Conservation (phyloP, 225 moss, liverwort and hornwort genomes). For the Pleurozium schreberi region DNA sequence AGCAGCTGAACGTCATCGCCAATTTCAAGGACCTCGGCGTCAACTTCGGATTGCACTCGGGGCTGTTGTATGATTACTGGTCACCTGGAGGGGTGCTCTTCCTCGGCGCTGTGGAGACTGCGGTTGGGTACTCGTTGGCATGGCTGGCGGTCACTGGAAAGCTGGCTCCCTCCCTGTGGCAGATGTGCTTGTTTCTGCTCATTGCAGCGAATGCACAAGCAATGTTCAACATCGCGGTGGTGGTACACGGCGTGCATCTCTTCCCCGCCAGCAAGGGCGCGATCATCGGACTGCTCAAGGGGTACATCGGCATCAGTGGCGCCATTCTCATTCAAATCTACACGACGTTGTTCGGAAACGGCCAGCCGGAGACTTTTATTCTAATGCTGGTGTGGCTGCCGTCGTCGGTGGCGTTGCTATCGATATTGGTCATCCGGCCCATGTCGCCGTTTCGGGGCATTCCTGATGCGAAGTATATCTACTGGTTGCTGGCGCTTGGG, state of each 20-base stretch:
- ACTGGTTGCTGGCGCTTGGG: slow-evolving; percentile 22
- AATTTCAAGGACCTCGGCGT: slow-evolving; percentile 78
- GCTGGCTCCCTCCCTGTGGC: slow-evolving; percentile 54
- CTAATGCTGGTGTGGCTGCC: slow-evolving; percentile 24
- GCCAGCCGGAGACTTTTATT: not conserved
- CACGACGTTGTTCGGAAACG: not conserved
- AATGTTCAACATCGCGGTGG: slow-evolving; percentile 11
- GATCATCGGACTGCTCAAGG: slow-evolving; percentile 64
- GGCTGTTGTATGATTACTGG: slow-evolving; percentile 51
- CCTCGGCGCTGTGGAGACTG: slow-evolving; percentile 40
- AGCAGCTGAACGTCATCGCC: slow-evolving; percentile 46
- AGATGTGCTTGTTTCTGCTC: slow-evolving; percentile 34
- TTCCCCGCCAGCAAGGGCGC: slow-evolving; percentile 58
- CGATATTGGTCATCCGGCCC: slow-evolving; percentile 14
- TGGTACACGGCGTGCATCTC: slow-evolving; percentile 60
- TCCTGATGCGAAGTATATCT: slow-evolving; percentile 17
- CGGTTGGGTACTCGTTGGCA: slow-evolving; percentile 44
- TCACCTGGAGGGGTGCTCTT: slow-evolving; percentile 47
- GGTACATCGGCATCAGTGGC: slow-evolving; percentile 75
- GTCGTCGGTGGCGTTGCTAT: not conserved
- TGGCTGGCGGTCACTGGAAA: slow-evolving; percentile 56
- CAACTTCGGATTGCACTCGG: slow-evolving; percentile 52
- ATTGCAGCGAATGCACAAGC: slow-evolving; percentile 31
- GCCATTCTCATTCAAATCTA: slow-evolving; percentile 64
- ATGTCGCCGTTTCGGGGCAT: slow-evolving; percentile 8